Evolutionary conservation across 805 yeast genomes (phyloP).

Genomic region (Spathaspora passalidarum): DNA sequence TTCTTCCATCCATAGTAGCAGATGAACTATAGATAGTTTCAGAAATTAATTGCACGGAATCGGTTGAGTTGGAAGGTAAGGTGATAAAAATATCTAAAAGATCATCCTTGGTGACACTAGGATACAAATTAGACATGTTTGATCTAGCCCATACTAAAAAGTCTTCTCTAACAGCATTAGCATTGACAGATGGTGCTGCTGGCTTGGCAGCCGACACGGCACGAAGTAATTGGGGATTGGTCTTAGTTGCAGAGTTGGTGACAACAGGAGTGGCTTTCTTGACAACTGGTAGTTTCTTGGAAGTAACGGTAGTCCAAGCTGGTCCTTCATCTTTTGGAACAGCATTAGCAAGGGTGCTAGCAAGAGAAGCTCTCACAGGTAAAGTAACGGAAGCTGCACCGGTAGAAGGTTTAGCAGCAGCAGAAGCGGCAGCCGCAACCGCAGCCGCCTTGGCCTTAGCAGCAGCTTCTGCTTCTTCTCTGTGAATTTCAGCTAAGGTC

Average conservation of each 20-base stretch:
- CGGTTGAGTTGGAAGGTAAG: conserved; percentile 65
- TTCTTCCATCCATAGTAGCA: conserved; percentile 88
- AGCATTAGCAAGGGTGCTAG: conserved; percentile 29
- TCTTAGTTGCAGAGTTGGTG: conserved; percentile 18
- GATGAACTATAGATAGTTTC: conserved; percentile 90
- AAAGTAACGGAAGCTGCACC: conserved; percentile 11
- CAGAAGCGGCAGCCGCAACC: conserved; percentile 22
- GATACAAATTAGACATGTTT: conserved; percentile 63
- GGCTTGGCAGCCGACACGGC: conserved; percentile 32
- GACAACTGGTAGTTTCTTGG: conserved; percentile 29
- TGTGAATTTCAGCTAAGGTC: conserved; percentile 60
- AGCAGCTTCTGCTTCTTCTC: conserved; percentile 50
- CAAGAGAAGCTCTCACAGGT: conserved; percentile 25
- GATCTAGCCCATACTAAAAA: conserved; percentile 71
- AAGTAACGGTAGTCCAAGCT: conserved; percentile 46
- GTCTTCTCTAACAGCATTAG: conserved; percentile 44
- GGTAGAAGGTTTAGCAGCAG: conserved; percentile 17
- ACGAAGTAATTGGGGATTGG: conserved; percentile 35
- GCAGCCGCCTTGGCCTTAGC: conserved; percentile 16
- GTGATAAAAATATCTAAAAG: conserved; percentile 76
- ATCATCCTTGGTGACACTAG: conserved; percentile 74
- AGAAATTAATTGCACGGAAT: conserved; percentile 80
- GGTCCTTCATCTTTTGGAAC: conserved; percentile 21
- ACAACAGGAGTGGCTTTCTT: conserved; percentile 13
- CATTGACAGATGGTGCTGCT: conserved; percentile 14